Evolutionary conservation across 176 grass and related monocot genomes (phyloP).

Genomic region (Phyllostachys edulis): DNA sequence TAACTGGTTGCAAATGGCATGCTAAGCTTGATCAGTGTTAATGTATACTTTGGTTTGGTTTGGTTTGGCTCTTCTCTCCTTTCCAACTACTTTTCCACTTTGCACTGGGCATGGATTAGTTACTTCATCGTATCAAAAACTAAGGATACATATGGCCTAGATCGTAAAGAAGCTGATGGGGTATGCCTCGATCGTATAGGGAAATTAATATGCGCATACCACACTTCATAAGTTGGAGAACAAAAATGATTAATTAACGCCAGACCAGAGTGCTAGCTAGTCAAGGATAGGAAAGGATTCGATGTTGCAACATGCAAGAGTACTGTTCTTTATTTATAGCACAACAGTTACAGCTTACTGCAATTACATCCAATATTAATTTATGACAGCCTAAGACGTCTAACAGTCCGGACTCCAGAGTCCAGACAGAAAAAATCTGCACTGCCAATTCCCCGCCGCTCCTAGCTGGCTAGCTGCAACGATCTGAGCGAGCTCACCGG

Average conservation of each 20-base stretch:
- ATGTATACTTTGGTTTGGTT: not conserved
- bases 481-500: conserved; percentile 32
- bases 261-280: not conserved
- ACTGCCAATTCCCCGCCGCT: not conserved
- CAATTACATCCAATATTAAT: conserved; percentile 10
- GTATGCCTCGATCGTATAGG: not conserved
- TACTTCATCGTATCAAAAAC: not conserved
- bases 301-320: not conserved
- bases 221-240: not conserved
- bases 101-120: not conserved
- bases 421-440: not conserved
- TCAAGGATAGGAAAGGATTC: not conserved
- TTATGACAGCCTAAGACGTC: not conserved
- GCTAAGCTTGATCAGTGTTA: not conserved
- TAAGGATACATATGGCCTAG: not conserved
- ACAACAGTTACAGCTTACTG: not conserved
- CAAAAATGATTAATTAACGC: not conserved
- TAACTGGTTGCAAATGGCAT: not conserved
- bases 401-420: not conserved
- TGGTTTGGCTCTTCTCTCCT: not conserved
- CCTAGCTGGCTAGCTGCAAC: not conserved
- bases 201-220: not conserved
- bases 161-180: not conserved
- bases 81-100: not conserved
- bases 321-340: conserved; percentile 22